Percentiles rank a stretch among this genome's conserved stretches.
These are phyloP conservation scores for Stylosanthes scabra DNA, from an alignment of 331 rosid genomes.

Conservation along the genomic window DNA sequence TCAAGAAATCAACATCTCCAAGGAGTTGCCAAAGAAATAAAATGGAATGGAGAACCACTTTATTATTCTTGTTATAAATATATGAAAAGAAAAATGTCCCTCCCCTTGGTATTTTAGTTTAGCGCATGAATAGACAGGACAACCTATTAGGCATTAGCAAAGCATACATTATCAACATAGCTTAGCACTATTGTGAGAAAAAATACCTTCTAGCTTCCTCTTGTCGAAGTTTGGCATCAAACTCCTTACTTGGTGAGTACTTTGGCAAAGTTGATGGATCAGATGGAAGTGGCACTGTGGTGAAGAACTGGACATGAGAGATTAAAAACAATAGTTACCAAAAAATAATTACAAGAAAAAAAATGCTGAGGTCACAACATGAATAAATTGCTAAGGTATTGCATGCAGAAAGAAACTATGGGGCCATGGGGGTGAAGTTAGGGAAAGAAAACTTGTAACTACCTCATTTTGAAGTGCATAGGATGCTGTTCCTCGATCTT, in stretches of 20 bases:
- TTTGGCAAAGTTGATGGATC: slow-evolving; percentile 82
- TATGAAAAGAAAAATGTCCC: slow-evolving; percentile 23
- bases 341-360: slow-evolving; percentile 15
- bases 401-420: background rate
- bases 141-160: slow-evolving; percentile 4
- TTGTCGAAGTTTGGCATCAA: slow-evolving; percentile 74
- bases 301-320: slow-evolving; percentile 67
- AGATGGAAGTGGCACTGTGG: slow-evolving; percentile 74
- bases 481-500: slow-evolving; percentile 78
- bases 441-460: slow-evolving; percentile 26
- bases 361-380: background rate
- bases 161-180: slow-evolving; percentile 7
- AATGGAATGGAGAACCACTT: background rate
- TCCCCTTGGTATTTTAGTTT: slow-evolving; percentile 1
- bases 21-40: slow-evolving; percentile 7
- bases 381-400: slow-evolving; percentile 26
- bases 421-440: slow-evolving; percentile 7
- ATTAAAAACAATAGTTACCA: slow-evolving; percentile 34
- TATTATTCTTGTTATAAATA: slow-evolving; percentile 33
- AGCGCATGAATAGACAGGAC: slow-evolving; percentile 16
- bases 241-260: slow-evolving; percentile 91
- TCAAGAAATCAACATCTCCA: slow-evolving; percentile 22
- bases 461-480: slow-evolving; percentile 88
- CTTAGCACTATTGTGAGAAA: slow-evolving; percentile 29
- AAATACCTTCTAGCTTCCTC: slow-evolving; percentile 86